Base-by-base conservation (phyloP, 2,329 filamentous ascomycete genomes). In the Aureobasidium subglaciale region DNA sequence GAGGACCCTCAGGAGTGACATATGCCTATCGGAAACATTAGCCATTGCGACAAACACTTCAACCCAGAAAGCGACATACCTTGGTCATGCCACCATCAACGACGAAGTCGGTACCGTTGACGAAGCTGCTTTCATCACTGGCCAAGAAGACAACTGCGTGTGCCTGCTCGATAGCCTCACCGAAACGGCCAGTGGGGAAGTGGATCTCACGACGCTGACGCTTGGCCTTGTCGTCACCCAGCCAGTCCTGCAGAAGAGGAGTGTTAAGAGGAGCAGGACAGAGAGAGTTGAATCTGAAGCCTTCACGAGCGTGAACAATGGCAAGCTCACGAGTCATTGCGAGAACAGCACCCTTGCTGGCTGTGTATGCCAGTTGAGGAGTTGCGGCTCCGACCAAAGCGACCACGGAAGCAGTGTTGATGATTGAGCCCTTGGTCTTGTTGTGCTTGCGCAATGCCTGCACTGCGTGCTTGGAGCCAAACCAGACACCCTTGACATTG, bases 401-500 rank as follows among this genome's bases (percentile, higher is more conserved):
- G 43, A 96, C 90, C 46, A 95, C 87, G 43, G 86, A 91, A 24
- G 90, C 90, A 2, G 90, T 95, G 78, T 96, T 96, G 80, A 96
- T 91, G 72, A 96, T 84, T 71, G 85, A 90, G 50, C 83, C 88
- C 64, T 80, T 82, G 41, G 77, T 82, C 83, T 96, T 96, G 55
- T 81, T 80, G 77, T 95, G 79, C 64, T 83, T 84, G 61, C 90
- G 86, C 64, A 96, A 79, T 41, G 88, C 82, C 49, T 92, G 77
- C 25, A 96, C 85, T 6, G 91, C 90, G 71, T 96, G 89, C 79
- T 96, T 96, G 80, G 84, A 86, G 59, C 91, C 91, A 70, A 83
- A 96, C 91, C 91, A 96, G n/a, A 96, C 91, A 40, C 91, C 91
- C 81, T 96, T 96, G 71, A 96, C 91, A 72, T 96, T 96, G 78